Conservation (phyloP, 306 rosid species). For the Prunus padus region DNA sequence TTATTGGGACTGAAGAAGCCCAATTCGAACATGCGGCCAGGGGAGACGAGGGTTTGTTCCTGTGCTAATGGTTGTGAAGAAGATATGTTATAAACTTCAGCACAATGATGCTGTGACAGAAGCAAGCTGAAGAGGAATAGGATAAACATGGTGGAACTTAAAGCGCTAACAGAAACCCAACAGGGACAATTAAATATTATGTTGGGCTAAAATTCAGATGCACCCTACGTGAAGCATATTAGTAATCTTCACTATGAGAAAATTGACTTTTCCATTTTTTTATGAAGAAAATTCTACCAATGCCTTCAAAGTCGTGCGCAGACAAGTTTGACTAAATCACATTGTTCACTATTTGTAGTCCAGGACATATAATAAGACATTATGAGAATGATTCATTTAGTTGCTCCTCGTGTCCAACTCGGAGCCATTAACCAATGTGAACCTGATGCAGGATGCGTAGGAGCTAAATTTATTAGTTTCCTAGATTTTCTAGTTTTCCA, state of each 20-base stretch:
- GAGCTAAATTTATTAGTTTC: too few species aligned
- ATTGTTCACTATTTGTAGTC: too few species aligned
- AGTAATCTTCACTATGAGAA: neutral
- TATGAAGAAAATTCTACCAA: neutral
- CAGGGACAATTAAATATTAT: too few species aligned
- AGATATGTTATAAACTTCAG: conserved; percentile 21
- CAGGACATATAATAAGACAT: too few species aligned
- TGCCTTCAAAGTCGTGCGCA: neutral
- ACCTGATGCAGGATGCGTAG: too few species aligned
- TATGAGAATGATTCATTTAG: too few species aligned
- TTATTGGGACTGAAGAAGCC: conserved; percentile 42
- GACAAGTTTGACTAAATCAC: neutral
- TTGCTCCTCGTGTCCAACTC: too few species aligned
- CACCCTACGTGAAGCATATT: neutral
- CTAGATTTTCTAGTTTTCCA: too few species aligned
- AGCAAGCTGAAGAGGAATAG: conserved; percentile 4
- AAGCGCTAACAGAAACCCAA: neutral
- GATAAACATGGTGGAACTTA: neutral
- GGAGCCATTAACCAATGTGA: too few species aligned
- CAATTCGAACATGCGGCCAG: conserved; percentile 22
- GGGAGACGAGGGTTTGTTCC: conserved; percentile 20
- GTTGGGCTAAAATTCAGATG: neutral
- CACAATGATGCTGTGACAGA: neutral
- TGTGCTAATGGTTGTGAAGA: conserved; percentile 10
- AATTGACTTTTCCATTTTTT: neutral